Base-by-base conservation (phyloP, 2,329 filamentous ascomycete species). In the Colletotrichum paranaense region DNA sequence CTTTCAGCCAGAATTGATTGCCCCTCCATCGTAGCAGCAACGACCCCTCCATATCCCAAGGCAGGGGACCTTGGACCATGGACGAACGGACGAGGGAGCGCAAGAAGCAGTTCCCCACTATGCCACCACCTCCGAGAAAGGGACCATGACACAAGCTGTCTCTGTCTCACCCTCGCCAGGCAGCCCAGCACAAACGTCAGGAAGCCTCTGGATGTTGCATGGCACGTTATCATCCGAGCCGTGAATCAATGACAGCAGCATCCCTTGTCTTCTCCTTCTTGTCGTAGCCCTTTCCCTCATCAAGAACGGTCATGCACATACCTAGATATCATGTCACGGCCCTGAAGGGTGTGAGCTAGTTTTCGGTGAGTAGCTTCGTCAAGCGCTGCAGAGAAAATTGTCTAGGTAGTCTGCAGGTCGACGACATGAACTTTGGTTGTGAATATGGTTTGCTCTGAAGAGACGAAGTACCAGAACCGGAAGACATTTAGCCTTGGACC, bases 31-130 rank as follows among this genome's bases (percentile, higher is more conserved):
- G 71, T 60, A 60, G 71, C 67, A 60, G 69, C 67, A 55, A 53
- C 35, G 62, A 68, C 68, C 68, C 72, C 62, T 68, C 68, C 58
- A 72, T 72, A 63, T 72, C 32, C 30, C 28, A 56, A 65, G 62
- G 26, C 62, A 57, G 60, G 28, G 32, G 42, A 57, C 59, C 67
- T 56, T 65, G 35, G 35, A 35, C 59, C 67, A 30, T 65, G 35
- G 35, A 46, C 30, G 38, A 72, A 53, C 52, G 16, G 62, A 58
- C 60, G 62, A 74, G 68, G 57, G 57, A 67, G 68, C 62, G 46
- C 32, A 49, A 68, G 67, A 72, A 68, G 72, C 64, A 67, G 42
- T 71, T 75, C 73, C 75, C 76, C 74, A 77, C 75, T 49, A 75
- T 77, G 66, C 74, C 72, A 75, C 67, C 74, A 67, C 60, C 62